Evolutionary conservation across 495 filamentous ascomycete species (phyloP), one percentile per base, ranked within the genome.

Genomic region (Penicillium maclennaniae): DNA sequence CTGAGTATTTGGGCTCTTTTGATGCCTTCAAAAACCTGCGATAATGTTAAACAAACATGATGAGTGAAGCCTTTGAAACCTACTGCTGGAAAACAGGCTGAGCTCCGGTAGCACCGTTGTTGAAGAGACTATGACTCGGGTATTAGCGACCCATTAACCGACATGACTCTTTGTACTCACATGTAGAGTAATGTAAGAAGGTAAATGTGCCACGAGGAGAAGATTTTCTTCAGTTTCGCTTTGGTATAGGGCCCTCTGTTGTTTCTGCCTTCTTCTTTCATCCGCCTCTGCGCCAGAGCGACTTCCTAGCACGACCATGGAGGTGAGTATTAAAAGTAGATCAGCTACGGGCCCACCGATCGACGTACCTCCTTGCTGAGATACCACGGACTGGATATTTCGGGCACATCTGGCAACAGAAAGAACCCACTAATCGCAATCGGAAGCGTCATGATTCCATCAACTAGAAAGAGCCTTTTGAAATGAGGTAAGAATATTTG

Each of bases 341-440:
- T 16, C 4, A 47, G 20, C 0, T 16, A 17, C 38, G n/a, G n/a
- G 39, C 20, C 20, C 41, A 49, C 19, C 26, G 21, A 47, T 53
- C 36, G n/a, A 46, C 15, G n/a, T 50, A 75, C 75, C 47, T 67
- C 56, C 25, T 74, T 45, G 17, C 52, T 72, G 37, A 78, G 54
- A 51, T 76, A 76, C 74, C 78, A 83, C 10, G 80, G 78, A 23
- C 64, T 76, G 6, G 80, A 78, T 27, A 80, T 86, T 50, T 82
- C 74, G 0, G 82, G 83, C 0, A 83, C 75, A 49, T 85, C 82
- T 1, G 83, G 83, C 21, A 85, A 71, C 27, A 85, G 54, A 43
- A 84, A 78, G 64, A 80, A 86, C 2, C 82, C 80, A 6, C 71
- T 71, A 10, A 86, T 39, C 6, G 75, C 75, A 3, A 79, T 62